Base-by-base conservation (phyloP, 495 filamentous ascomycete species). In the Hyaloscypha bicolor region DNA sequence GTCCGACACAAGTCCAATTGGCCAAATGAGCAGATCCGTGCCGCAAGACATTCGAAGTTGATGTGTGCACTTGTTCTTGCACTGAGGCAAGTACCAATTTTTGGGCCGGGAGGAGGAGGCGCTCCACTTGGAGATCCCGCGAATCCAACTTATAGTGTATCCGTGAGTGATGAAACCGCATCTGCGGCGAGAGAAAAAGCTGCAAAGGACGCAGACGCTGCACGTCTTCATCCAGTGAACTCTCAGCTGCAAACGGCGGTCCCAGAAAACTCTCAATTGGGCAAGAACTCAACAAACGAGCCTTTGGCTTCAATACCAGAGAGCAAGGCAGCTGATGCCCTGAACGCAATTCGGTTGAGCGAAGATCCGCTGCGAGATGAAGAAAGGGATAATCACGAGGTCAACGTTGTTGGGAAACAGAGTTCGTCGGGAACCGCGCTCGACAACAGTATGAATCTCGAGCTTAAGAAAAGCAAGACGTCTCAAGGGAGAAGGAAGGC, bases 31-130 rank as follows among this genome's bases (percentile, higher is more conserved):
- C 82, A 85, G 25, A 80, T 94, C 37, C 85, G 91, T 39, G 82
- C 87, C 19, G 79, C 88, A n/a, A 85, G 91, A 33, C 85, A 89
- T 62, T 91, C 88, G 68, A 93, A 91, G 76, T 91, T 95, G 78
- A 90, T 93, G 85, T 92, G 89, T 73, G 91, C 92, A 8, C 77
- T 95, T 21, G 86, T 94, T 31, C 76, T 89, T 9, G 88, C 90
- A 21, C 78, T 92, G 19, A 85, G 88, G 70, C 88, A 86, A 76
- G 80, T 93, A 29, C 89, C 87, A 2, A 90, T 95, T 69, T 86
- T 87, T 64, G 83, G 79, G 31, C 89, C 91, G 55, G 88, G 87
- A 35, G 86, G 78, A 33, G 83, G 81, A 14, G 81, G 77, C 65
- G 79, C 85, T 14, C 70, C 78, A 30, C 70, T 87, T 0, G 88